These are phyloP conservation scores for Neolentinus lepideus DNA, from an alignment of 1,284 basidiomycete species.

Conservation along the genomic window DNA sequence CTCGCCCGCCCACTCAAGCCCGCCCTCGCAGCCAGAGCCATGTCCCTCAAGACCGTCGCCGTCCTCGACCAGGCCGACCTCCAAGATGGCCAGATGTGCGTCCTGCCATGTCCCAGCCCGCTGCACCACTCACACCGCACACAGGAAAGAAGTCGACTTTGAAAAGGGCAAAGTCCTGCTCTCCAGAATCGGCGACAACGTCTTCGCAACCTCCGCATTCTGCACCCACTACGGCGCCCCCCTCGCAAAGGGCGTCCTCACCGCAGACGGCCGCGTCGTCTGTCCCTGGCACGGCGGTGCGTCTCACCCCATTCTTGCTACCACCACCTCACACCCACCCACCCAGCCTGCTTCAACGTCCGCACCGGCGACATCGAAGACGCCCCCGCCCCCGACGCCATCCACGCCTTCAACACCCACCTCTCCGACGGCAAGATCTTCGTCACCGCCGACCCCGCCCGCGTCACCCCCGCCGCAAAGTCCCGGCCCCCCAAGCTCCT, in stretches of 20 bases:
- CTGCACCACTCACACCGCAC: conserved; percentile 2
- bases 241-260: conserved; percentile 78
- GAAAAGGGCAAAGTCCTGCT: conserved; percentile 77
- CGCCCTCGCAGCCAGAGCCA: conserved; percentile 7
- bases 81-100: conserved; percentile 72
- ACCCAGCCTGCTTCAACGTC: conserved; percentile 83
- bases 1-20: neutral
- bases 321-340: neutral
- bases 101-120: conserved; percentile 2
- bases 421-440: conserved; percentile 72
- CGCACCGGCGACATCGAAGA: conserved; percentile 83
- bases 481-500: conserved; percentile 50
- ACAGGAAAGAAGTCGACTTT: conserved; percentile 79
- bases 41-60: conserved; percentile 49
- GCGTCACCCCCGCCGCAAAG: conserved; percentile 67
- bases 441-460: conserved; percentile 68
- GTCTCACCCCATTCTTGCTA: conserved; percentile 11
- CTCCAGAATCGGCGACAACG: conserved; percentile 68
- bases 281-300: conserved; percentile 89
- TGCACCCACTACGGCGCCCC: conserved; percentile 90
- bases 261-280: conserved; percentile 72
- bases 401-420: conserved; percentile 76
- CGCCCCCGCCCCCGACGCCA: conserved; percentile 80
- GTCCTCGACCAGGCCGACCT: conserved; percentile 63
- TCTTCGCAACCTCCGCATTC: conserved; percentile 77